Percentiles rank a stretch among this genome's conserved stretches.
phyloP scores from a whole-genome alignment of 192 early-diverging fungal species.

The Pilaira anomala region DNA sequence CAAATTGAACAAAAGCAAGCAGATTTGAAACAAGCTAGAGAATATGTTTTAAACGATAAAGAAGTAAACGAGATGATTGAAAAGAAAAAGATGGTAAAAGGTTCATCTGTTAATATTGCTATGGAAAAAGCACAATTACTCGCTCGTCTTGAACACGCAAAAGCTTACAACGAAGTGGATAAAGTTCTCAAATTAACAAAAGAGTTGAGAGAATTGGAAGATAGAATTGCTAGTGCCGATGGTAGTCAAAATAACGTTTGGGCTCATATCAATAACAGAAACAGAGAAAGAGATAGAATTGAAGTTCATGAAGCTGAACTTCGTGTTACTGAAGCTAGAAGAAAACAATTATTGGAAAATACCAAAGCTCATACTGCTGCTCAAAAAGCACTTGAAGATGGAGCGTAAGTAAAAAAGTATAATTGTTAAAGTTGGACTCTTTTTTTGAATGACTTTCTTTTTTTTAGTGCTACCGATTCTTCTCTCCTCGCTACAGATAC shows the following conservation, averaged over 20 bases:
- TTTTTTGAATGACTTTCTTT: no score
- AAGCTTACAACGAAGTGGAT: conserved; percentile 47
- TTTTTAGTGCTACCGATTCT: background rate
- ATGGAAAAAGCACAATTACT: conserved; percentile 48
- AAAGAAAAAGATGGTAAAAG: conserved; percentile 48
- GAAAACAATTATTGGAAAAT: conserved; percentile 13
- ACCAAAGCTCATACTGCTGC: background rate
- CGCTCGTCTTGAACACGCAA: conserved; percentile 48
- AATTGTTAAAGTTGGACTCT: background rate
- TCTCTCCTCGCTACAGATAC: background rate
- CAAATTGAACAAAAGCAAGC: conserved; percentile 52
- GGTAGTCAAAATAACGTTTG: conserved; percentile 43
- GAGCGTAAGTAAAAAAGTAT: background rate
- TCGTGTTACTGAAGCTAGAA: conserved; percentile 11
- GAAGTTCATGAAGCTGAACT: conserved; percentile 45
- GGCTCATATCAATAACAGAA: conserved; percentile 55
- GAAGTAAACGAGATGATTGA: conserved; percentile 66
- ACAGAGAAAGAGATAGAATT: conserved; percentile 46
- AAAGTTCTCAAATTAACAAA: conserved; percentile 41
- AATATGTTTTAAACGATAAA: conserved; percentile 57
- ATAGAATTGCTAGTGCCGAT: conserved; percentile 30
- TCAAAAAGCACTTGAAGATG: background rate
- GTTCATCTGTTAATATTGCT: conserved; percentile 32
- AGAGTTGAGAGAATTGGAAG: conserved; percentile 34
- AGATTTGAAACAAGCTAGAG: conserved; percentile 53